Evolutionary conservation across 1,284 basidiomycete genomes (phyloP).

Genomic region (Ustilago curta): DNA sequence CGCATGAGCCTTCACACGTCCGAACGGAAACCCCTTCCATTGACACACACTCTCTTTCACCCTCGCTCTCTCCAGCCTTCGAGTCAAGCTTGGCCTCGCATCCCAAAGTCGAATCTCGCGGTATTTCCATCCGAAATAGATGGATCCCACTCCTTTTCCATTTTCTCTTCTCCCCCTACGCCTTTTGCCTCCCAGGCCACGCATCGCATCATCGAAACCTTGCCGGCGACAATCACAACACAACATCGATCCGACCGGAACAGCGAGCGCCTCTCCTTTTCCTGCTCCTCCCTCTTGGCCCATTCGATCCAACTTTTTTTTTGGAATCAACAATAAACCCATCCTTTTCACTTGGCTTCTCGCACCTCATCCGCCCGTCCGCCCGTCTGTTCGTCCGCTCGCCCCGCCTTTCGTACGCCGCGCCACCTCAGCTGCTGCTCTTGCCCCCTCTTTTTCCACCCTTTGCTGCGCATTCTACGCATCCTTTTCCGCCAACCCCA

Average conservation of each 20-base stretch:
- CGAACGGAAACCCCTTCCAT: not conserved
- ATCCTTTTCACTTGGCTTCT: not conserved
- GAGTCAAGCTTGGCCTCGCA: not conserved
- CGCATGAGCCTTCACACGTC: constrained; percentile 3
- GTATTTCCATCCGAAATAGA: constrained; percentile 35
- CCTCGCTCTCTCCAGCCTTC: not conserved
- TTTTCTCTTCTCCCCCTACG: not conserved
- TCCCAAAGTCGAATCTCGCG: constrained; percentile 26
- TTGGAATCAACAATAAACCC: constrained; percentile 16
- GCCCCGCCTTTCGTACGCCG: constrained; percentile 4
- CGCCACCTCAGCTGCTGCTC: constrained; percentile 11
- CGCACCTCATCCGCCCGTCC: constrained; percentile 13
- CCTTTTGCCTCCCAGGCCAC: constrained; percentile 1
- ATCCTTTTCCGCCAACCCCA: not conserved
- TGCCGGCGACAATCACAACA: constrained; percentile 20
- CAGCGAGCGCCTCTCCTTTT: constrained; percentile 6
- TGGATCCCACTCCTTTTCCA: not conserved
- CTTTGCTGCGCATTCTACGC: constrained; percentile 1
- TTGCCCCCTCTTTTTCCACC: not conserved
- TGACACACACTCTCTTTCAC: not conserved
- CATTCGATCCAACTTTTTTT: constrained; percentile 14
- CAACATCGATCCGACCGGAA: constrained; percentile 46
- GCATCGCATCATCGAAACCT: constrained; percentile 3
- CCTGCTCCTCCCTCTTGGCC: constrained; percentile 1
- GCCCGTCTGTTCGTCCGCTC: not conserved